A percentile compares a stretch with the other conserved stretches of the same genome.
These are phyloP conservation scores for Paecilomyces sp. DNA, from an alignment of 2,329 filamentous ascomycete species.

Conservation along the genomic window DNA sequence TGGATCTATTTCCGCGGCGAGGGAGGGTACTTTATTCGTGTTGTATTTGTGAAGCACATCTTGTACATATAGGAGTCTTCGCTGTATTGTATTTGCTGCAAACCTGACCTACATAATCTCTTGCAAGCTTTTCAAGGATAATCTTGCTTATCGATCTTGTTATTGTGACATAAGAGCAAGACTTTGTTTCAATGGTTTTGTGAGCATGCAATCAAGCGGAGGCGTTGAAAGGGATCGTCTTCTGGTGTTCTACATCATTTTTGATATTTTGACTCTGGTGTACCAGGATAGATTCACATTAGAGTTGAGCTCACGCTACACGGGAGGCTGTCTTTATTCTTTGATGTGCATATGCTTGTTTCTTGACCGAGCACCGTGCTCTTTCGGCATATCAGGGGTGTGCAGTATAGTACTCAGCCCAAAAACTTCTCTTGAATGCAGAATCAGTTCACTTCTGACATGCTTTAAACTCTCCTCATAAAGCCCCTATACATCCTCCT, in stretches of 20 bases:
- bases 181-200: neutral
- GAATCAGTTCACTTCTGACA: neutral
- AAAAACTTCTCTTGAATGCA: neutral
- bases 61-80: neutral
- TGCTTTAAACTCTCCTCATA: neutral
- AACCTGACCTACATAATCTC: neutral
- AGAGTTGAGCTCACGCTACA: neutral
- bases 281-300: neutral
- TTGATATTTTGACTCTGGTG: neutral
- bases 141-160: neutral
- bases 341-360: neutral
- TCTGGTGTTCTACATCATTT: neutral
- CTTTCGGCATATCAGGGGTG: neutral
- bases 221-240: neutral
- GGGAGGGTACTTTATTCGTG: constrained; percentile 2
- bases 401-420: neutral
- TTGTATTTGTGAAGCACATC: constrained; percentile 1
- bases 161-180: neutral
- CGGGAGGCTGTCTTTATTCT: neutral
- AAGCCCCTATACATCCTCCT: no score
- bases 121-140: neutral
- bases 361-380: neutral
- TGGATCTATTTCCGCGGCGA: neutral
- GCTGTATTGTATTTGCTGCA: neutral
- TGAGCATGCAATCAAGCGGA: neutral